Conservation (phyloP, 768 basidiomycete genomes). For the Lactifluus subvellereus region DNA sequence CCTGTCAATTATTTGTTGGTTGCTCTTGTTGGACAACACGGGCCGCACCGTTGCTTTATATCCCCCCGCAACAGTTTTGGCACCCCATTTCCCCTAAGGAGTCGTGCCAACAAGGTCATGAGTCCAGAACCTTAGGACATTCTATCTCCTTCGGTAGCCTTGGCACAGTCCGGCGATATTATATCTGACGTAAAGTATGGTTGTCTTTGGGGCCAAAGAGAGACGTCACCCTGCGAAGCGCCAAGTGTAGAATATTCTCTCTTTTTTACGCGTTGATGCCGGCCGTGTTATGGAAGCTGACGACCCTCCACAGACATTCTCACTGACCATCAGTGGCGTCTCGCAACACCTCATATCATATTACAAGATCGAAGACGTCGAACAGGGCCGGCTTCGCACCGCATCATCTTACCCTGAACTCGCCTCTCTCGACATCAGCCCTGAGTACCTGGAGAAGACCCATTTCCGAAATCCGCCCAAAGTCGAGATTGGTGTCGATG, state of each 20-base stretch:
- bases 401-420: slow-evolving; percentile 88
- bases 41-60: neutral
- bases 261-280: neutral
- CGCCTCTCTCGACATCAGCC: slow-evolving; percentile 76
- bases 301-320: slow-evolving; percentile 65
- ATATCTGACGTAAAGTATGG: slow-evolving; percentile 12
- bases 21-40: neutral
- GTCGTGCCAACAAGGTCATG: neutral
- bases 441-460: slow-evolving; percentile 83
- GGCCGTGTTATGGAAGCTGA: slow-evolving; percentile 13
- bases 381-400: slow-evolving; percentile 78
- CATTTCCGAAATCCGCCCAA: slow-evolving; percentile 89
- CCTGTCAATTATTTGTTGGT: slow-evolving; percentile 1
- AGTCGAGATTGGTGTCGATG: slow-evolving; percentile 81
- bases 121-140: slow-evolving; percentile 1
- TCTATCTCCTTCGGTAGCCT: slow-evolving; percentile 4
- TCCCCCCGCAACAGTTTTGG: neutral
- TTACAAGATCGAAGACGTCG: slow-evolving; percentile 88
- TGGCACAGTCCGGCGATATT: slow-evolving; percentile 8
- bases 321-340: slow-evolving; percentile 75
- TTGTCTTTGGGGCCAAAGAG: neutral
- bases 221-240: neutral
- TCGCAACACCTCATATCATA: slow-evolving; percentile 93
- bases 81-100: neutral
- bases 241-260: neutral